phyloP scores from a whole-genome alignment of 768 basidiomycete species.

The Rubroboletus satanas region DNA sequence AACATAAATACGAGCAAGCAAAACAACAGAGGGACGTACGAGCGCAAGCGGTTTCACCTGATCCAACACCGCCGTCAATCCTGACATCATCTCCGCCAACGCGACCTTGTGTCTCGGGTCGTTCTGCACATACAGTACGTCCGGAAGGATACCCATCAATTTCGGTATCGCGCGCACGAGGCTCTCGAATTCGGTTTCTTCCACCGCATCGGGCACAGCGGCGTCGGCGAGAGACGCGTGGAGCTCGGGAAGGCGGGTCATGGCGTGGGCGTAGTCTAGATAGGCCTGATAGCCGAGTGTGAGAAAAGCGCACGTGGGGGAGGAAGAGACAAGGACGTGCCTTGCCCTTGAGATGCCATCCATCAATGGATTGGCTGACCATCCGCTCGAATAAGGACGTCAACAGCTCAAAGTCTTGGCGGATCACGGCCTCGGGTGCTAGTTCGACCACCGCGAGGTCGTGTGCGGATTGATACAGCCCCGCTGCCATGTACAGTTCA shows the following conservation, averaged over 20 bases:
- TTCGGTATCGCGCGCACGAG: conserved; percentile 57
- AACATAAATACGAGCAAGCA: neutral
- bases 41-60: conserved; percentile 55
- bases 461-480: conserved; percentile 71
- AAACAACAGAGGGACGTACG: conserved; percentile 38
- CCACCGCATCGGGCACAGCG: conserved; percentile 42
- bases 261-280: conserved; percentile 66
- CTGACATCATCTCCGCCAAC: conserved; percentile 65
- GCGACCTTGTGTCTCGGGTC: conserved; percentile 70
- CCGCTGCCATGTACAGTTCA: conserved; percentile 68
- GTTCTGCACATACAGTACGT: conserved; percentile 53
- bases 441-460: conserved; percentile 81
- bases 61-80: conserved; percentile 57
- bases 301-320: conserved; percentile 1
- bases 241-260: conserved; percentile 57
- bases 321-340: conserved; percentile 35
- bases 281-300: conserved; percentile 44
- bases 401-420: conserved; percentile 53
- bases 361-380: conserved; percentile 51
- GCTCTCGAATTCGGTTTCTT: conserved; percentile 55
- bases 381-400: conserved; percentile 67
- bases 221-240: conserved; percentile 42
- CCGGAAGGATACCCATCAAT: conserved; percentile 65
- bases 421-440: conserved; percentile 80
- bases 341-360: conserved; percentile 85